A percentile compares a stretch with the other conserved stretches of the same genome.
These are phyloP conservation scores for Aurantiochytrium sp. DNA, from an alignment of 108 stramenopile species.

Conservation along the genomic window DNA sequence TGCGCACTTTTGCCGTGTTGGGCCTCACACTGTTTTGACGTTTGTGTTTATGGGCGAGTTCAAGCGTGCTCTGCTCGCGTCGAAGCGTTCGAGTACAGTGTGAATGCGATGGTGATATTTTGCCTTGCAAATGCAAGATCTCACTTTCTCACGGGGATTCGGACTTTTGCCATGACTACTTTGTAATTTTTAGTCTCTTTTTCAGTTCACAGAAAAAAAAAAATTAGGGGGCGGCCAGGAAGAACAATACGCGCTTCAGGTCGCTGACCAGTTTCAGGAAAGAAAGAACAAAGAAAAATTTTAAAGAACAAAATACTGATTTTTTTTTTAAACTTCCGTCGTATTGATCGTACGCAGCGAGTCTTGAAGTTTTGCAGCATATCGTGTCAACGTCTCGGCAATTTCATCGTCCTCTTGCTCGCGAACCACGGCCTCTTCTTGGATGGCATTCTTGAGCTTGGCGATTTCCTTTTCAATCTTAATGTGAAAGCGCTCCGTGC, in stretches of 20 bases:
- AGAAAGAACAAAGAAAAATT: no score
- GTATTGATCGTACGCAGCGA: neutral
- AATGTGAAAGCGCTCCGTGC: slow-evolving; percentile 3
- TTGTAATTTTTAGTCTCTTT: no score
- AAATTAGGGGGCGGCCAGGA: no score
- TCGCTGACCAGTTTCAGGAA: no score
- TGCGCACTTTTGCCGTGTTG: neutral
- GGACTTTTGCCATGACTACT: no score
- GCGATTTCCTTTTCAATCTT: neutral
- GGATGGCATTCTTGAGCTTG: neutral
- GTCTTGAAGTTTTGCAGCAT: neutral
- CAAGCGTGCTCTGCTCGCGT: neutral
- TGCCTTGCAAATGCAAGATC: no score
- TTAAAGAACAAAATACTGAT: neutral
- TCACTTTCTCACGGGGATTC: no score
- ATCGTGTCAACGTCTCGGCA: neutral
- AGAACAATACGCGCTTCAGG: no score
- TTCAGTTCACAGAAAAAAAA: no score
- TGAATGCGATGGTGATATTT: no score
- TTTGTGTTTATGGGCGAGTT: neutral
- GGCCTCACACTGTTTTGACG: neutral
- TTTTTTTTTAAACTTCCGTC: neutral
- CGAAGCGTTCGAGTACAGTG: neutral
- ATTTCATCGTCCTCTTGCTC: slow-evolving; percentile 3
- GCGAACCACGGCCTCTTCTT: neutral